A percentile compares a stretch with the other conserved stretches of the same genome.
These are phyloP conservation scores for Aspergillus niger DNA, from an alignment of 2,329 filamentous ascomycete genomes.

Conservation along the genomic window DNA sequence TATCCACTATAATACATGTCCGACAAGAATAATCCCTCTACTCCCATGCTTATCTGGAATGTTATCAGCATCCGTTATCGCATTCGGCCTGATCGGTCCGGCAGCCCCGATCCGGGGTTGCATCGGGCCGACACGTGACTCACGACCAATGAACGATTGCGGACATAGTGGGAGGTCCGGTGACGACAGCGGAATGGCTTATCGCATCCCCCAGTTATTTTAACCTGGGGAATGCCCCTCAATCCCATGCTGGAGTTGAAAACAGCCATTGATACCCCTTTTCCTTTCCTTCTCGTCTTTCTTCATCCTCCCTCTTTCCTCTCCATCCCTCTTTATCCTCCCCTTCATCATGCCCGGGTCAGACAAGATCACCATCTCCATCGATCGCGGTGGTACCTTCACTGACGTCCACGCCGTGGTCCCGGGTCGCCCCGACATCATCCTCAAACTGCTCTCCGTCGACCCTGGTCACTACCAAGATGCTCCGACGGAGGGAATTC, in stretches of 20 bases:
- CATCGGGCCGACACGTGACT: slow-evolving; percentile 36
- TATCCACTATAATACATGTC: too few species aligned
- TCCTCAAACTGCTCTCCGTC: slow-evolving; percentile 44
- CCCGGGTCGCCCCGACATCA: slow-evolving; percentile 40
- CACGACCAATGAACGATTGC: not conserved
- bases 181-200: slow-evolving; percentile 3
- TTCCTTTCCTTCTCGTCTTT: not conserved
- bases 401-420: slow-evolving; percentile 43
- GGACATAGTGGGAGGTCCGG: not conserved
- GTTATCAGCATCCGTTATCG: not conserved
- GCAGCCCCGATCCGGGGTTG: slow-evolving; percentile 13
- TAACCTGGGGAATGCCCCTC: slow-evolving; percentile 16
- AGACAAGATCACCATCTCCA: slow-evolving; percentile 39
- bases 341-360: slow-evolving; percentile 4
- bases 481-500: slow-evolving; percentile 75
- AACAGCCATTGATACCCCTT: not conserved
- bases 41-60: not conserved
- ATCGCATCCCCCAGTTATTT: slow-evolving; percentile 13
- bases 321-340: not conserved
- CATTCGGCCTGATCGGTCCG: slow-evolving; percentile 25
- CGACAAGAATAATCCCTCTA: too few species aligned
- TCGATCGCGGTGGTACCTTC: slow-evolving; percentile 46
- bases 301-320: not conserved
- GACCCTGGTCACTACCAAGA: slow-evolving; percentile 45
- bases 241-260: not conserved